Evolutionary conservation across 306 rosid genomes (phyloP), one percentile per base, ranked within the genome.

Genomic region (Cicer pinnatifidum): DNA sequence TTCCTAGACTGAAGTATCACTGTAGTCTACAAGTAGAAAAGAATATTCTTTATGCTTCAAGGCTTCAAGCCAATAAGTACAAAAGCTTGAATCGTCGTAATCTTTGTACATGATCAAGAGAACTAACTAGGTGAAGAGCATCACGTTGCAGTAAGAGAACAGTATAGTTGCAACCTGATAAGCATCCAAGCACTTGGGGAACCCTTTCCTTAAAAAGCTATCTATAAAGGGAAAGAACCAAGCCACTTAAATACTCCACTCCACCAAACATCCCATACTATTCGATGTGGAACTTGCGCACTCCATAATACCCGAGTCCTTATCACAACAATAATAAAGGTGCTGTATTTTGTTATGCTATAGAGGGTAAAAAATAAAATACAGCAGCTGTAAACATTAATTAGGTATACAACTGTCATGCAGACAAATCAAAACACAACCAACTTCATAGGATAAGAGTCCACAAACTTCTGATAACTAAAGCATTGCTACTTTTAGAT

Each of bases 401-500:
- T 16, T 64, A 13, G 52, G 67, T 12, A 51, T 1, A 13, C 65
- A 60, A 9, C 11, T 67, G 58, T 23, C 48, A 61, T 33, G 64
- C 54, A 15, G 15, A 64, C 45, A 47, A 41, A 54, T 50, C 69
- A 82, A 44, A 78, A 57, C 75, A 83, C 71, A 81, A 74, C 81
- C 45, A 50, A 75, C 44, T 59, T 67, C 47, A 50, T 5, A 70
- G 39, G 73, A 67, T 43, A 43, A 46, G 75, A 82, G 73, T 77
- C 67, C 74, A 75, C 19, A 48, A 71, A 52, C 75, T 69, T 83
- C 80, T 70, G 80, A 75, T 48, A 44, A 59, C 67, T 62, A 78
- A 51, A 73, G 59, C 71, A 73, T 43, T 76, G 66, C 76, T 78
- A 82, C 37, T 80, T 56, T 87, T 75, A 73, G 58, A 80, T 72